Base-by-base conservation (phyloP, 2,329 filamentous ascomycete genomes). In the Hypoxylon sp. region DNA sequence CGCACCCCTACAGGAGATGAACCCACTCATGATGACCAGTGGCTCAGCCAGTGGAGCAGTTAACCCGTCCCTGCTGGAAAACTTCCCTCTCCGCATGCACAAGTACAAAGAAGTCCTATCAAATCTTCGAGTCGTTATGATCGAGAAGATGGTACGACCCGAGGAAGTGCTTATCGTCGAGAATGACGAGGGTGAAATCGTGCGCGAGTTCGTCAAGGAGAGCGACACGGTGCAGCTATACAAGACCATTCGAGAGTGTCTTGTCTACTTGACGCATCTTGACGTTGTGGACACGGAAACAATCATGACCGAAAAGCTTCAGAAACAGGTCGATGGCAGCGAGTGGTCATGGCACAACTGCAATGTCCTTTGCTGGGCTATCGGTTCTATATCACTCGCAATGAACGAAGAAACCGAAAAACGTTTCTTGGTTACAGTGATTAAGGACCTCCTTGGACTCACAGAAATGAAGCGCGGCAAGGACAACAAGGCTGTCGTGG, bases 401-500 rank as follows among this genome's bases (percentile, higher is more conserved):
- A 99, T 99, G 96, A 99, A 97, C 76, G 96, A 99, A 77, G 96
- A 99, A 79, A 99, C 96, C 0, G 96, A 99, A 80, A 99, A 99
- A 84, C 89, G 96, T 9, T 99, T 99, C 84, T 83, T 99, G 42
- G 96, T 99, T 51, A 99, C 96, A 0, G 96, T 99, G 58, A 99
- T 99, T 74, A 99, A 99, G 82, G 96, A 99, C 75, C 88, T 99
- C 6, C 88, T 99, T 26, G 96, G 96, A 1, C 84, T 99, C 59
- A 99, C 96, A 0, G 96, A 99, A 79, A 97, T 97, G 94, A 99
- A 99, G 84, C 92, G 96, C 56, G 96, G 96, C 68, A 99, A 99
- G 76, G 96, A 99, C 83, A 99, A 99, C 86, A 99, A 99, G 79
- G 96, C 96, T 11, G 96, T 99, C 8, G 96, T 99, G 40, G 96